These are phyloP conservation scores for Smallanthus sonchifolius DNA, from an alignment of 129 eudicot genomes.

Conservation along the genomic window DNA sequence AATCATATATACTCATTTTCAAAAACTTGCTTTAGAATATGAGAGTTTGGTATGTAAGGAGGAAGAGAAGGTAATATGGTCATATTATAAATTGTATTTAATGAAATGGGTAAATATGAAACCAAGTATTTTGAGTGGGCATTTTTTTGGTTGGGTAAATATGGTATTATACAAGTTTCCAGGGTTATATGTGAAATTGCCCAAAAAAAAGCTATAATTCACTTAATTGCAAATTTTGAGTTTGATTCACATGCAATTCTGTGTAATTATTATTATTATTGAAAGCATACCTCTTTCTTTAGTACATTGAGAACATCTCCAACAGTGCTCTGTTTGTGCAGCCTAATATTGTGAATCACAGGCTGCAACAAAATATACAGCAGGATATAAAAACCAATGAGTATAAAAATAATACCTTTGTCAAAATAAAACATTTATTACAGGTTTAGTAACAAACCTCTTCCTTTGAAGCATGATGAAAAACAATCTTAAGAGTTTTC, in stretches of 20 bases:
- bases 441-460: conserved; percentile 46
- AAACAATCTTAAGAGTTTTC: conserved; percentile 85
- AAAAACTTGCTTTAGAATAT: not conserved
- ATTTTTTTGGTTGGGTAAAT: not conserved
- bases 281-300: conserved; percentile 68
- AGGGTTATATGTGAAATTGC: not conserved
- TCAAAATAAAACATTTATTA: not conserved
- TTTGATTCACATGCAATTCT: not conserved
- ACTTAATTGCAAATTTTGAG: not conserved
- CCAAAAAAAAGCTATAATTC: not conserved
- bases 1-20: not conserved
- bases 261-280: not conserved
- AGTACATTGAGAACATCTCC: conserved; percentile 86
- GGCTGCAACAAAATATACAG: conserved; percentile 39
- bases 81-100: not conserved
- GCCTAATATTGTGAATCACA: conserved; percentile 65
- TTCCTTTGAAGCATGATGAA: conserved; percentile 69
- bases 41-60: not conserved
- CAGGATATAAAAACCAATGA: not conserved
- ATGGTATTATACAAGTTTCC: not conserved
- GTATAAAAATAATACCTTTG: not conserved
- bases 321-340: conserved; percentile 96
- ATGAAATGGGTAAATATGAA: not conserved
- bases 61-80: not conserved
- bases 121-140: not conserved